These are phyloP conservation scores for Daldinia caldariorum DNA, from an alignment of 495 filamentous ascomycete species.

Conservation along the genomic window DNA sequence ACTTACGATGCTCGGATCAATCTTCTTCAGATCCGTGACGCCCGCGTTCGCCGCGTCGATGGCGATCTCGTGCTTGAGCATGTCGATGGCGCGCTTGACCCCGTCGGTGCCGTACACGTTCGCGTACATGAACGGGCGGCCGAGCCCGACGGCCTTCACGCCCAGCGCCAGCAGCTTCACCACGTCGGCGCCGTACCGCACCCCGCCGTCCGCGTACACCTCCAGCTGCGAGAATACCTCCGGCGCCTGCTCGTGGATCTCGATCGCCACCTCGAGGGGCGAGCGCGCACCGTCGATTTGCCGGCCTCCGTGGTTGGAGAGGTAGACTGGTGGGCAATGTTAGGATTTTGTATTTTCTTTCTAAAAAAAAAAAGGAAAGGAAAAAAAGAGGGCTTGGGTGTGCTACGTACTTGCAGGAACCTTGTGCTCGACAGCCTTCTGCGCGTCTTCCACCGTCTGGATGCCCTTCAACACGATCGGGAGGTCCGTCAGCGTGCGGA, in stretches of 20 bases:
- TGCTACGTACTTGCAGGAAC: slow-evolving; percentile 29
- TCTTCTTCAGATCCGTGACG: slow-evolving; percentile 50
- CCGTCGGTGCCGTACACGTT: slow-evolving; percentile 56
- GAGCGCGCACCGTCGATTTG: slow-evolving; percentile 52
- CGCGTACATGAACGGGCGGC: slow-evolving; percentile 56
- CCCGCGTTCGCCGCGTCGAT: slow-evolving; percentile 54
- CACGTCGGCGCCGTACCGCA: slow-evolving; percentile 58
- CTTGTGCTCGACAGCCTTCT: slow-evolving; percentile 47
- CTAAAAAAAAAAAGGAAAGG: too few relatives aligned
- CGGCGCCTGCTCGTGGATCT: slow-evolving; percentile 50
- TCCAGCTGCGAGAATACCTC: slow-evolving; percentile 54
- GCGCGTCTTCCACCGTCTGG: slow-evolving; percentile 54
- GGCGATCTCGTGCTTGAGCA: slow-evolving; percentile 52
- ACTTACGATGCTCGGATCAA: slow-evolving; percentile 44
- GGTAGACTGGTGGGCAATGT: slow-evolving; percentile 32
- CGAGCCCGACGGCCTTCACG: slow-evolving; percentile 57
- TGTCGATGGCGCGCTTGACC: slow-evolving; percentile 47
- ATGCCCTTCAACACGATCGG: slow-evolving; percentile 57
- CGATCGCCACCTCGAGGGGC: slow-evolving; percentile 50
- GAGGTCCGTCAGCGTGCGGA: slow-evolving; percentile 51
- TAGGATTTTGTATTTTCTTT: not conserved
- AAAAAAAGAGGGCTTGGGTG: too few relatives aligned
- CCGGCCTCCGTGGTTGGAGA: slow-evolving; percentile 58
- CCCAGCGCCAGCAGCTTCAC: slow-evolving; percentile 57
- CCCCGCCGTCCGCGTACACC: slow-evolving; percentile 58